Base-by-base conservation (phyloP, 164 flowering plant genomes). In the Magnolia sinica region DNA sequence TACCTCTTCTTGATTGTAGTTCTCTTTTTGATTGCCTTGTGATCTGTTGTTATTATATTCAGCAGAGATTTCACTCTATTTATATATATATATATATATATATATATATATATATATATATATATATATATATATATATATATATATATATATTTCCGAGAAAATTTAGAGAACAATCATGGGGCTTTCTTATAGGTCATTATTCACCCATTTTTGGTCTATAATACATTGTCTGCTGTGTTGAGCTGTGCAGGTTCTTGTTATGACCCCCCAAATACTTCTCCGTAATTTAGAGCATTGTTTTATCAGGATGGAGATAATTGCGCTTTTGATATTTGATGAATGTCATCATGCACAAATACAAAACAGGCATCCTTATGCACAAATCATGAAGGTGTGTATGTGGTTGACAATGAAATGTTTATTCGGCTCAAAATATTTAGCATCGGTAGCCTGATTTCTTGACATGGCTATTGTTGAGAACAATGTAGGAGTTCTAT, bases 321-420 rank as follows among this genome's bases (percentile, higher is more conserved):
- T 96, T 85, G 88, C 93, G 7, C 95, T 96, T 79, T 81, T 96
- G 83, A 93, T 96, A 78, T 92, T 96, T 85, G 99, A 96, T 79
- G 99, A 96, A 82, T 96, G 98, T 68, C 98, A 96, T 85, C 96
- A 96, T 86, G 99, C 98, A 61, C 99, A 96, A 89, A 73, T 81
- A 72, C 86, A 87, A 69, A 94, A 93, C 84, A 83, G 84, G 78
- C 98, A 96, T 89, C 97, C 99, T 78, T 96, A 96, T 88, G 92
- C 95, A 20, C 88, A 90, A 81, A 94, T 94, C 74, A 92, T 94
- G 99, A 94, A 88, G 89, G 99, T 89, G 27, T 5, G 45, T 49
- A 50, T 22, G 49, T 70, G 11, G 45, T 67, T 67, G 23, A n/a
- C 8, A 16, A 11, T 61, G 22, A 14, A 31, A 18, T 27, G 11